Base-by-base conservation (phyloP, 2,329 filamentous ascomycete species). In the Ophiostoma sp. region DNA sequence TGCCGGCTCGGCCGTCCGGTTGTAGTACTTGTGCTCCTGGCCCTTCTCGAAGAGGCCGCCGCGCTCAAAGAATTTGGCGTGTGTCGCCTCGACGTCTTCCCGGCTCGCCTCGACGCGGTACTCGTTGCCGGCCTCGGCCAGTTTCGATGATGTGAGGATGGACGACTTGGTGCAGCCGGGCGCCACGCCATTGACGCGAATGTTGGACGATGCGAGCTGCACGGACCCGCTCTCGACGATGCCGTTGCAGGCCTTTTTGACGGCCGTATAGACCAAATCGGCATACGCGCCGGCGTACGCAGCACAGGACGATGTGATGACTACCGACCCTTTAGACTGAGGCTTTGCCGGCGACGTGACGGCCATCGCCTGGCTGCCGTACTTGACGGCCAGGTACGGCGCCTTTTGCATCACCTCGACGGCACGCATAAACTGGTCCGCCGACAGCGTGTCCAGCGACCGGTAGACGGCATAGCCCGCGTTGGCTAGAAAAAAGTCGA, bases 161-260 rank as follows among this genome's bases (percentile, higher is more conserved):
- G 4, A 15, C 9, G 52, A 57, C 8, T 57, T 57, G 0, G 52
- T 57, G 22, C 52, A 57, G 5, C 52, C 52, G 5, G 52, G 52
- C 9, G 52, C 52, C 22, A 57, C 52, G 22, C 52, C 52, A 25
- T 57, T 57, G 52, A 57, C 52, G 52, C 52, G 52, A 12, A 57
- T 57, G 52, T 28, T 28, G 22, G 52, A 57, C 52, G 52, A 57
- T 25, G 52, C 52, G 2, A 57, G 52, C 52, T 57, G 52, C 2
- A 57, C 52, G n/a, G 52, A 57, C 1, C 52, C 52, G 52, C 52
- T 57, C 52, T 28, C 52, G 52, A 57, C 52, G 8, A 57, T 57
- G 52, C 52, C 52, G 52, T 57, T 57, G 52, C 52, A 57, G 22
- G 52, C 52, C 22, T 57, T 57, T 22, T 57, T 57, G 52, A 57